Evolutionary conservation across 2,329 filamentous ascomycete genomes (phyloP), one percentile per base, ranked within the genome.

Genomic region (Ambrosiella xylebori): DNA sequence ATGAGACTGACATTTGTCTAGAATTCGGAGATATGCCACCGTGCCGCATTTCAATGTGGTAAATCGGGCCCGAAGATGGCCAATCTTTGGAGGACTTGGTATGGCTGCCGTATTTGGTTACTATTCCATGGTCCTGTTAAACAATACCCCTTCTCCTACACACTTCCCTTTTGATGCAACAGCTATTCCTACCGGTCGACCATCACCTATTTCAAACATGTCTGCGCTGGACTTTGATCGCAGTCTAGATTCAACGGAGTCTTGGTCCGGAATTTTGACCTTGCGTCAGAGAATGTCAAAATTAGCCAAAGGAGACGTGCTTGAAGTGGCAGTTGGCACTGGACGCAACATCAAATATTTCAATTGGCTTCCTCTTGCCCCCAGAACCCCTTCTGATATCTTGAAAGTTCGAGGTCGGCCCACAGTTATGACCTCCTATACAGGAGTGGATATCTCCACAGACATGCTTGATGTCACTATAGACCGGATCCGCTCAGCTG

Each of bases 261-360:
- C 70, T 66, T 70, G 76, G 63, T 76, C 76, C 71, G 79, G 81
- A 53, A 74, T 83, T 62, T 73, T 70, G 5, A 68, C 67, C 15
- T 67, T 82, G 56, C 74, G 81, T 9, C 69, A 70, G 55, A 68
- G 69, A 19, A 69, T 84, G 35, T 76, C 75, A 1, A 64, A 67
- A 11, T 66, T 68, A 38, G 79, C 76, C 5, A 66, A 65, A 0
- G 81, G 81, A 1, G 71, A 81, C 65, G 80, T 84, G 11, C 73
- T 83, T 38, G 81, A 84, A 66, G 72, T 84, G 11, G 80, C 79
- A 15, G 74, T 83, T 58, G 81, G 81, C 15, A 81, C 80, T 2
- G 81, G 81, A 2, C 72, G 81, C 11, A 84, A 84, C 64, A 65
- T 83, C 13, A 70, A 73, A 44, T 79, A 75, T 66, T 82, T 82